Evolutionary conservation across 805 yeast species (phyloP), one percentile per base, ranked within the genome.

Genomic region (Limtongia smithiae): DNA sequence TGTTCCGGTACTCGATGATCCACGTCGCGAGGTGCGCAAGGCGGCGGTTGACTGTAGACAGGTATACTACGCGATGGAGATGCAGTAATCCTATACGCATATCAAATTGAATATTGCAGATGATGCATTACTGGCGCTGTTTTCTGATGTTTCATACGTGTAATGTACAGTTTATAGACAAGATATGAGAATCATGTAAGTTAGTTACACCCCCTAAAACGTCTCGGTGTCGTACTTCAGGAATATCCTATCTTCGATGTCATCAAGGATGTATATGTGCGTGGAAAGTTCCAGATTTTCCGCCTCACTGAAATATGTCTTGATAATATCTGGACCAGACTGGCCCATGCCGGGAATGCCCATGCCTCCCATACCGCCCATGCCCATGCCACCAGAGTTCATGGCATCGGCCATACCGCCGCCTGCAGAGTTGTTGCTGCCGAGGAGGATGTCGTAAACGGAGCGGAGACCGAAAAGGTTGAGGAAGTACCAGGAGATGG

Each of bases 401-500:
- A n/a, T 79, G 6, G 70, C 66, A 4, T 69, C 63, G 18, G 71
- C 68, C 60, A 78, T 65, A 37, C 73, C 72, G 37, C 72, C 70
- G 1, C 73, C 79, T 5, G 71, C 66, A 3, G 70, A 41, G 43
- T 57, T 57, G 46, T 57, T 51, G 47, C 76, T 79, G 11, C 80
- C 81, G 57, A 87, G 75, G 6, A 89, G 55, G 45, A 91, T 74
- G 33, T 85, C 76, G 65, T 83, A 84, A 1, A 93, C 81, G 0
- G 96, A 84, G 58, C 79, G 78, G 52, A 93, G 74, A 25, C 97
- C 97, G 43, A 90, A 67, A 53, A 88, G 78, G 47, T 88, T 85
- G 46, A 91, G 85, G 65, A 93, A 86, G 66, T 91, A 93, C 97
- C 97, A 93, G 4, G 97, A 88, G 18, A 93, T 83, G 2, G 96